Evolutionary conservation across 2,329 filamentous ascomycete genomes (phyloP).

Genomic region (Fusarium coffeatum): DNA sequence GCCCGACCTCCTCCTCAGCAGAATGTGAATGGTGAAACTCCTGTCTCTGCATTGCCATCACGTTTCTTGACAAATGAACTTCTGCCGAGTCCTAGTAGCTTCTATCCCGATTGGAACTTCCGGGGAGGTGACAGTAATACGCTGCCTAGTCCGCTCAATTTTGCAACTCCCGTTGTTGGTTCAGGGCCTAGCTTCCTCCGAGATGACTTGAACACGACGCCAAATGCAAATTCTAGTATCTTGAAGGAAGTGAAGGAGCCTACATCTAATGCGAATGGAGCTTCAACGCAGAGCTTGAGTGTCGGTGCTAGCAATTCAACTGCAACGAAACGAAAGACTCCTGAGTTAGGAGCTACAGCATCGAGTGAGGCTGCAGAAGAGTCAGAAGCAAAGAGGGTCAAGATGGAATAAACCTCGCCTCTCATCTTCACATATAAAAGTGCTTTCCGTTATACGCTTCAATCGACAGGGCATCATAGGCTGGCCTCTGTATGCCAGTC

Average conservation of each 20-base stretch:
- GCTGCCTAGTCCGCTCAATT: slow-evolving; percentile 90
- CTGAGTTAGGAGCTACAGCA: slow-evolving; percentile 59
- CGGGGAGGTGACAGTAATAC: slow-evolving; percentile 80
- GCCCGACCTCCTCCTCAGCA: slow-evolving; percentile 84
- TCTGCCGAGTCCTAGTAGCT: slow-evolving; percentile 88
- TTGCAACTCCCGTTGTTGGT: slow-evolving; percentile 81
- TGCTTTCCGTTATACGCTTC: slow-evolving; percentile 22
- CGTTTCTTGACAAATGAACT: slow-evolving; percentile 90
- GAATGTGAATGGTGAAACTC: slow-evolving; percentile 69
- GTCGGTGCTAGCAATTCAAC: slow-evolving; percentile 35
- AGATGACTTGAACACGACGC: slow-evolving; percentile 55
- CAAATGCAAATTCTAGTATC: slow-evolving; percentile 26
- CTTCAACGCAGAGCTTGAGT: slow-evolving; percentile 34
- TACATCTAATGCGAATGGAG: slow-evolving; percentile 17
- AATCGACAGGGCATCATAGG: slow-evolving; percentile 27
- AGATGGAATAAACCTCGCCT: slow-evolving; percentile 57
- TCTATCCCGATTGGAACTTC: slow-evolving; percentile 93
- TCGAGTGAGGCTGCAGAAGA: slow-evolving; percentile 57
- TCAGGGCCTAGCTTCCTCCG: slow-evolving; percentile 72
- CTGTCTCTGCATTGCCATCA: slow-evolving; percentile 92
- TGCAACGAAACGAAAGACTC: slow-evolving; percentile 67
- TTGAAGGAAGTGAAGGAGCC: slow-evolving; percentile 17
- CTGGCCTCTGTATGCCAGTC: slow-evolving; percentile 35
- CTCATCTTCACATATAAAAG: slow-evolving; percentile 15
- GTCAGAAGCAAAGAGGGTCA: slow-evolving; percentile 65